These are phyloP conservation scores for Tylopilus plumbeoviolaceoides DNA, from an alignment of 768 basidiomycete genomes.

Conservation along the genomic window DNA sequence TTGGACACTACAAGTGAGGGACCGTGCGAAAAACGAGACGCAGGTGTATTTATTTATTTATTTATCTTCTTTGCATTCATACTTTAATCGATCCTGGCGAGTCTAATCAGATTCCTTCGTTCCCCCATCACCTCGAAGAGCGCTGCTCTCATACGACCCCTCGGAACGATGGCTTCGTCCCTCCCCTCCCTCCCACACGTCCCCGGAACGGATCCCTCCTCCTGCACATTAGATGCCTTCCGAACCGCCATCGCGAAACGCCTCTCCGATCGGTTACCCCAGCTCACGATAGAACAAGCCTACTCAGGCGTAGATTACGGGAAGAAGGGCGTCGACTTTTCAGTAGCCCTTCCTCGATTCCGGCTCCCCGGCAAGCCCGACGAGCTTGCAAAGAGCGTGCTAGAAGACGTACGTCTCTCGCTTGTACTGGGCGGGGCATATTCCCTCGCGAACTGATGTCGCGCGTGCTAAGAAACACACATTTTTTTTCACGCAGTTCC, in stretches of 20 bases:
- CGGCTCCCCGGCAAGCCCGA: constrained; percentile 80
- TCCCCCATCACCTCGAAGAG: no score
- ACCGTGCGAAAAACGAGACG: no score
- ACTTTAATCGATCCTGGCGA: not conserved
- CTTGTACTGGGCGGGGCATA: not conserved
- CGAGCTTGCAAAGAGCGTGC: constrained; percentile 68
- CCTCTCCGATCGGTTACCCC: constrained; percentile 60
- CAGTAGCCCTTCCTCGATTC: constrained; percentile 89
- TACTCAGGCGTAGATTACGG: constrained; percentile 86
- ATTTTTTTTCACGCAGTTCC: constrained; percentile 57
- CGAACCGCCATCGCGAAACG: constrained; percentile 75
- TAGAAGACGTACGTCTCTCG: constrained; percentile 54
- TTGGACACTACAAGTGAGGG: no score
- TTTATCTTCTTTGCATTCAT: not conserved
- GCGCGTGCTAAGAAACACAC: constrained; percentile 1
- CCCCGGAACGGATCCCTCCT: constrained; percentile 55
- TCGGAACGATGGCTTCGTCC: constrained; percentile 28
- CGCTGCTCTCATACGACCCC: not conserved
- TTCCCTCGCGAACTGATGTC: no score
- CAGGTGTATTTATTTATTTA: not conserved
- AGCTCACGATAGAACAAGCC: constrained; percentile 68
- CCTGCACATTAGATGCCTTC: constrained; percentile 71
- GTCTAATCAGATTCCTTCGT: not conserved
- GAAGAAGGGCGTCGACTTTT: constrained; percentile 93
- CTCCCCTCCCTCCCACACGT: constrained; percentile 40